Percentiles rank a stretch among this genome's conserved stretches.
Conservation (phyloP, 352 stramenopile genomes). For the Phytophthora cryptogea region DNA sequence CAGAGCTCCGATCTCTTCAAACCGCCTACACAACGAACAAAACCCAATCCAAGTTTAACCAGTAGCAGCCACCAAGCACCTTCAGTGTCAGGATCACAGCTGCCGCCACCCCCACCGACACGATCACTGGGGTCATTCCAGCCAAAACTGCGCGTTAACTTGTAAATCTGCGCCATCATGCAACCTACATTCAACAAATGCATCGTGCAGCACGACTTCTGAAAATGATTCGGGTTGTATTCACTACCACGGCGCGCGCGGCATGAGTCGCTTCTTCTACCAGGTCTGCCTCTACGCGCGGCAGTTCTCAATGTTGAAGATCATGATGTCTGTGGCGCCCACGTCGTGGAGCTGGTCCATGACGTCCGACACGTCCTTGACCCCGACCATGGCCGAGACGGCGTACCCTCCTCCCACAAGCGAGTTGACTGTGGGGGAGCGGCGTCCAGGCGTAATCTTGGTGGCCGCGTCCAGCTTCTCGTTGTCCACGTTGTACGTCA, state of each 20-base stretch:
- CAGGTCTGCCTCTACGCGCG: slow-evolving; percentile 53
- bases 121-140: slow-evolving; percentile 13
- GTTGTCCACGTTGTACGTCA: slow-evolving; percentile 97
- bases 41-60: slow-evolving; percentile 2
- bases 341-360: slow-evolving; percentile 97
- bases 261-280: slow-evolving; percentile 18
- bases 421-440: slow-evolving; percentile 93
- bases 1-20: slow-evolving; percentile 3
- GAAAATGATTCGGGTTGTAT: slow-evolving; percentile 17
- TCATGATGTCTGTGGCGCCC: slow-evolving; percentile 97
- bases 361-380: slow-evolving; percentile 90
- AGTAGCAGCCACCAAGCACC: neutral
- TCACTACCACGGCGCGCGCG: slow-evolving; percentile 18
- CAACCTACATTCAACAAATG: neutral
- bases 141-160: slow-evolving; percentile 27
- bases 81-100: slow-evolving; percentile 8
- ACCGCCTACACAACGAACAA: neutral
- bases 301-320: slow-evolving; percentile 96
- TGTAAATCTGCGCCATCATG: slow-evolving; percentile 13
- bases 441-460: slow-evolving; percentile 94
- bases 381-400: slow-evolving; percentile 93
- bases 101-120: slow-evolving; percentile 3
- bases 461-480: slow-evolving; percentile 88
- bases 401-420: slow-evolving; percentile 86
- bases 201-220: neutral